Conservation (phyloP, 345 rosid species). For the Gossypium anomalum region DNA sequence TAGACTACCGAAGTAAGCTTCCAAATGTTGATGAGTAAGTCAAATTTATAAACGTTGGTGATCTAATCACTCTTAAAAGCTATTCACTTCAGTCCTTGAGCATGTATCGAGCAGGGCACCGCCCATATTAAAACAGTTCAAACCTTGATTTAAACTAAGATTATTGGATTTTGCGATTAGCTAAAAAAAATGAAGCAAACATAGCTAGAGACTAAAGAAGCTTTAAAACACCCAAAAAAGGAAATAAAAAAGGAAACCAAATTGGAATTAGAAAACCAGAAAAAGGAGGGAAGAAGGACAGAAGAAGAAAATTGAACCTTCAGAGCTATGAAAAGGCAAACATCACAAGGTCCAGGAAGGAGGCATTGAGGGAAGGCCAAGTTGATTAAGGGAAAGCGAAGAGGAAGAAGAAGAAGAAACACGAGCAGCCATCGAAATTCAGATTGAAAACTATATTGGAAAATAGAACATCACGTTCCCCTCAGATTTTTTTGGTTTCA, state of each 20-base stretch:
- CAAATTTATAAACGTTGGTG: too few species aligned
- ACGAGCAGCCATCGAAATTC: constrained; percentile 6
- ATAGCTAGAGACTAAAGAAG: too few species aligned
- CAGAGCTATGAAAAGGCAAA: not conserved
- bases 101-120: too few species aligned
- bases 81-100: too few species aligned
- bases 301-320: not conserved
- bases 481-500: not conserved
- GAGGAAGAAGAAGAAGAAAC: constrained; percentile 5
- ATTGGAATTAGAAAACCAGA: not conserved
- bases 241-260: not conserved
- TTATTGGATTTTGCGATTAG: too few species aligned
- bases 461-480: constrained; percentile 2
- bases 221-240: too few species aligned
- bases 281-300: not conserved
- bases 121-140: too few species aligned
- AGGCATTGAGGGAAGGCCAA: not conserved
- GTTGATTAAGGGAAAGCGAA: not conserved
- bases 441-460: constrained; percentile 11
- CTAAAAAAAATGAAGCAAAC: too few species aligned
- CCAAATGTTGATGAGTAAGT: too few species aligned
- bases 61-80: too few species aligned
- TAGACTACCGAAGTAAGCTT: too few species aligned
- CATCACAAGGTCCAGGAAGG: constrained; percentile 7
- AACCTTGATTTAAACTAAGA: too few species aligned